Percentiles rank a stretch among this genome's conserved stretches.
Evolutionary conservation across 805 yeast species (phyloP).

Genomic region (Kodamaea jinghongensis): DNA sequence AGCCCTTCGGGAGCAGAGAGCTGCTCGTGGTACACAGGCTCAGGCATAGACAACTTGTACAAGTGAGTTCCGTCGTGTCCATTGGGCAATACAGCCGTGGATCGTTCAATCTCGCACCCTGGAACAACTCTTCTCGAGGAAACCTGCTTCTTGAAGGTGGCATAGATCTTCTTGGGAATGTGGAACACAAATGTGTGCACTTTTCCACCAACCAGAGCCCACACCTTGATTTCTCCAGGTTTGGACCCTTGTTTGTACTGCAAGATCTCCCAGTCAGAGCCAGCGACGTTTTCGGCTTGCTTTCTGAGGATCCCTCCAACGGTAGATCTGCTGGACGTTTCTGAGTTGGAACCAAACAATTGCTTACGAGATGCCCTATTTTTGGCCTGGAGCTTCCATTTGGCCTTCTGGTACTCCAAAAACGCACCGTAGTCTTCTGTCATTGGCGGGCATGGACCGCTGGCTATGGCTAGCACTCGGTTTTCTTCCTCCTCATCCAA

Average conservation of each 20-base stretch:
- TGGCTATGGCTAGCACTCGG: constrained; percentile 44
- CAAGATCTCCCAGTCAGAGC: constrained; percentile 81
- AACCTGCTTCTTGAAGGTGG: constrained; percentile 56
- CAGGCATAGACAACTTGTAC: constrained; percentile 68
- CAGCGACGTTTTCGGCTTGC: constrained; percentile 77
- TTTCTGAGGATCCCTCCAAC: constrained; percentile 69
- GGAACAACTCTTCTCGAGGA: constrained; percentile 40
- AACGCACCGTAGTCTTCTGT: constrained; percentile 64
- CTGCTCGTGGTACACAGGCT: constrained; percentile 56
- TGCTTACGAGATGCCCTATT: constrained; percentile 69
- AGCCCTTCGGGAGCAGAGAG: constrained; percentile 56
- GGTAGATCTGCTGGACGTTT: constrained; percentile 51
- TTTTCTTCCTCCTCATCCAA: constrained; percentile 46
- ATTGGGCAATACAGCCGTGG: constrained; percentile 65
- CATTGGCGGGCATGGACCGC: constrained; percentile 63
- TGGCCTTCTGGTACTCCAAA: constrained; percentile 74
- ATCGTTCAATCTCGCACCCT: constrained; percentile 55
- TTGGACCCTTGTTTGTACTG: constrained; percentile 58
- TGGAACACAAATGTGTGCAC: constrained; percentile 71
- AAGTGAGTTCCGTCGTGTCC: constrained; percentile 55
- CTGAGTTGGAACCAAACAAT: constrained; percentile 69
- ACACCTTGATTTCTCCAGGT: constrained; percentile 79
- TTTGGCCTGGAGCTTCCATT: constrained; percentile 79
- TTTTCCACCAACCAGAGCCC: constrained; percentile 63
- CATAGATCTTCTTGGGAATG: constrained; percentile 69